phyloP scores from a whole-genome alignment of 1,284 basidiomycete species.

The Cryptococcus hybrid region DNA sequence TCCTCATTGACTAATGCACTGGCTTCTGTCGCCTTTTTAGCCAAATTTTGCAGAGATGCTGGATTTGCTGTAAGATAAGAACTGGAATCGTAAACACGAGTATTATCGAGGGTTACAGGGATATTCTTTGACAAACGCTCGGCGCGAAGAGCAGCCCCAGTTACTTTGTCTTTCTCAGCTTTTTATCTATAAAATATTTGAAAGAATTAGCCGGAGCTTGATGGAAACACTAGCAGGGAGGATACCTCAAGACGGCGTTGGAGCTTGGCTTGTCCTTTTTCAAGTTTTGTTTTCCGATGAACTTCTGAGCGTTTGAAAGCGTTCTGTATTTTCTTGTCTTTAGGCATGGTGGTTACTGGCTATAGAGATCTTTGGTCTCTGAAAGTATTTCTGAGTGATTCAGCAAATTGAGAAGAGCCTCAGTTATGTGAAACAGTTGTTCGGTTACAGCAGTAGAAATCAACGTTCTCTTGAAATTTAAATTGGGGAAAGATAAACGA shows the following conservation, averaged over 20 bases:
- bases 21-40: constrained; percentile 36
- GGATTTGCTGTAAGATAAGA: constrained; percentile 74
- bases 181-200: constrained; percentile 33
- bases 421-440: background rate
- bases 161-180: constrained; percentile 34
- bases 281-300: constrained; percentile 69
- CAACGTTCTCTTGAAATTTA: constrained; percentile 1
- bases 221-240: background rate
- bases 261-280: constrained; percentile 77
- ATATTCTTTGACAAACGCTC: constrained; percentile 77
- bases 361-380: background rate
- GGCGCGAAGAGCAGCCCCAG: constrained; percentile 55
- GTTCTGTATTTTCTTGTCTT: constrained; percentile 64
- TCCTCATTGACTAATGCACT: constrained; percentile 35
- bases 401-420: background rate
- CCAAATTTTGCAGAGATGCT: constrained; percentile 41
- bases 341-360: constrained; percentile 29
- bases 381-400: background rate
- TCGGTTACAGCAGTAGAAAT: background rate
- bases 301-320: constrained; percentile 79
- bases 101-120: constrained; percentile 90
- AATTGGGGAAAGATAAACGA: background rate
- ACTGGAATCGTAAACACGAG: constrained; percentile 76
- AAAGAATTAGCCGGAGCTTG: background rate
- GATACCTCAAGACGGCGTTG: constrained; percentile 71